phyloP scores from a whole-genome alignment of 2,329 filamentous ascomycete genomes.

The Graphiopsis chlorocephala region DNA sequence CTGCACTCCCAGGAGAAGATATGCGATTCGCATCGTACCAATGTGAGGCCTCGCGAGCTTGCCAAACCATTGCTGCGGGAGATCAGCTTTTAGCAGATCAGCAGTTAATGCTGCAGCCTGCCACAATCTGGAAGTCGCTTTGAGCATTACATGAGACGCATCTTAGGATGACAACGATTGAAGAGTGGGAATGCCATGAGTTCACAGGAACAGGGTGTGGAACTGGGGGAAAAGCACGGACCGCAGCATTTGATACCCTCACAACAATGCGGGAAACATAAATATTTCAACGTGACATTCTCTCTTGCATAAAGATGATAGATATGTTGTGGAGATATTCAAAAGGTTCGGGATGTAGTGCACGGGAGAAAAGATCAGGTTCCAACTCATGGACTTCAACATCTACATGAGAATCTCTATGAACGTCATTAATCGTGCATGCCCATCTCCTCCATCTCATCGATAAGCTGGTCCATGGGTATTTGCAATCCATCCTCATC shows the following conservation, averaged over 20 bases:
- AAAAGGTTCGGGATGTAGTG: too few relatives aligned
- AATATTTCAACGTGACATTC: background rate
- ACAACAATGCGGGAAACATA: background rate
- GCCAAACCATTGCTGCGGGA: conserved; percentile 12
- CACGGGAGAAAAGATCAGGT: too few relatives aligned
- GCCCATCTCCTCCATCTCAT: conserved; percentile 88
- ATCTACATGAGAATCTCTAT: background rate
- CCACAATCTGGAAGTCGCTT: background rate
- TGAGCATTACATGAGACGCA: background rate
- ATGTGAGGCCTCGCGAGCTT: background rate
- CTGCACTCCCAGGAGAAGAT: background rate
- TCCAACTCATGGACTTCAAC: background rate
- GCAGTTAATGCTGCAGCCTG: background rate
- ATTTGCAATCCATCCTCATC: conserved; percentile 52
- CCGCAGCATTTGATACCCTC: background rate
- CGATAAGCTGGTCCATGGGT: conserved; percentile 63
- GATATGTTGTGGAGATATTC: too few relatives aligned
- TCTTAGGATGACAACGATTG: background rate
- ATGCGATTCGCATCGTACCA: background rate
- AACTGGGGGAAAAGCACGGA: background rate
- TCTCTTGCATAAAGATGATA: too few relatives aligned
- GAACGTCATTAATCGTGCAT: conserved; percentile 51
- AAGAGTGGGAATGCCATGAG: background rate
- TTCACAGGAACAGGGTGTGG: background rate
- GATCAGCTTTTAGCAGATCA: background rate